These are phyloP conservation scores for Cyberlindnera japonica DNA, from an alignment of 805 yeast species.

Conservation along the genomic window DNA sequence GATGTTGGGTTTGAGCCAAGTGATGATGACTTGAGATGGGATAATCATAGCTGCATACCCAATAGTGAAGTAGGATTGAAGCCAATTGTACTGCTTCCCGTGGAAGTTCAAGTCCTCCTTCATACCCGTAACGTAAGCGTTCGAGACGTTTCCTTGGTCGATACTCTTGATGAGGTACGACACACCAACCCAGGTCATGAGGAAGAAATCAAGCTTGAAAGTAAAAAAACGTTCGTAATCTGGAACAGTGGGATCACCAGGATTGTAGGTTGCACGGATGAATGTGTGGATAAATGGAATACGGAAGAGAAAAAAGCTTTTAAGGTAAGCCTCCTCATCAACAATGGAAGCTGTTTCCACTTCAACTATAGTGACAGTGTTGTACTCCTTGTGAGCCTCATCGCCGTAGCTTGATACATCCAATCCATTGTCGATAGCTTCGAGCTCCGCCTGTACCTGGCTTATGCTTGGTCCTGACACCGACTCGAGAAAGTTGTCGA, in stretches of 20 bases:
- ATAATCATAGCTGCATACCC: conserved; percentile 50
- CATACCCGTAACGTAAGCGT: conserved; percentile 55
- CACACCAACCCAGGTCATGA: conserved; percentile 8
- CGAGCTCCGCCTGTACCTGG: no score
- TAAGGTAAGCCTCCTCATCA: conserved; percentile 5
- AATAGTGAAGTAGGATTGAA: conserved; percentile 47
- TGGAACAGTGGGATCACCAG: not conserved
- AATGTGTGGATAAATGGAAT: conserved; percentile 1
- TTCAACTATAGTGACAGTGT: no score
- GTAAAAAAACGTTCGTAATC: conserved; percentile 7
- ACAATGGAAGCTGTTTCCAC: no score
- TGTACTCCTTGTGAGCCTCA: no score
- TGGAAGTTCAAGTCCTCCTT: conserved; percentile 43
- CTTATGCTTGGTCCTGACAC: no score
- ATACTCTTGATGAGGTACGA: conserved; percentile 1
- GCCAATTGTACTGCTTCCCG: conserved; percentile 52
- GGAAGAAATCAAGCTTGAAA: conserved; percentile 4
- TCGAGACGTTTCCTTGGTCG: conserved; percentile 49
- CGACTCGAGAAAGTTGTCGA: no score
- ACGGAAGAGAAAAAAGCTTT: conserved; percentile 1
- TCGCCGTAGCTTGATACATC: no score
- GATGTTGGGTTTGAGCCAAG: not conserved
- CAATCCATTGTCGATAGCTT: no score
- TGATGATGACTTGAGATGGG: conserved; percentile 35
- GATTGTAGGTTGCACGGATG: conserved; percentile 5